These are phyloP conservation scores for Schizochytrium sp. DNA, from an alignment of 108 stramenopile genomes.

Conservation along the genomic window DNA sequence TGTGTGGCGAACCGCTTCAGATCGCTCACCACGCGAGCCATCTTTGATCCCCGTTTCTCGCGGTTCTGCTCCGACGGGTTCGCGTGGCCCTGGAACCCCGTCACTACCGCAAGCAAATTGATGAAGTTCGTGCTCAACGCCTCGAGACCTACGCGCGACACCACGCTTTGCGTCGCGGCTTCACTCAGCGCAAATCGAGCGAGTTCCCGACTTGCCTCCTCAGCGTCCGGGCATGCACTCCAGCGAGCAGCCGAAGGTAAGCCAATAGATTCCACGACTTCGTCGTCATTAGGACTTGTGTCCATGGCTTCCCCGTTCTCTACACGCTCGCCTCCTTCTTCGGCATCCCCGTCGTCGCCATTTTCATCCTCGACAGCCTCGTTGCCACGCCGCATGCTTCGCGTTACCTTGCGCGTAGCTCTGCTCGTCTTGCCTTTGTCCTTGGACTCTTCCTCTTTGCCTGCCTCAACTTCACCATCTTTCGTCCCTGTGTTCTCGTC, in stretches of 20 bases:
- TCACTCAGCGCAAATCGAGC: too few species aligned
- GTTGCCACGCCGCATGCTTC: background rate
- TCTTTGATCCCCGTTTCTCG: constrained; percentile 36
- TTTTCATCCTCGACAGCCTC: background rate
- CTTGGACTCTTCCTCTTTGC: too few species aligned
- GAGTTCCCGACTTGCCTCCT: too few species aligned
- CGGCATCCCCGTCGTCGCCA: background rate
- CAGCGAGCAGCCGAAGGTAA: too few species aligned
- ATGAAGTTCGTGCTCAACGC: background rate
- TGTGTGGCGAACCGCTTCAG: background rate
- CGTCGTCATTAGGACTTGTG: too few species aligned
- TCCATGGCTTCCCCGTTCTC: too few species aligned
- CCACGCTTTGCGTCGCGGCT: too few species aligned
- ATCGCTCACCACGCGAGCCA: constrained; percentile 20
- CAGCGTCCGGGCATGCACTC: too few species aligned
- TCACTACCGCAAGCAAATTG: constrained; percentile 31
- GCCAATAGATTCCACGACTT: too few species aligned
- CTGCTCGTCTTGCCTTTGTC: background rate
- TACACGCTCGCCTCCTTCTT: too few species aligned
- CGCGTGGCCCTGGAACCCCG: background rate
- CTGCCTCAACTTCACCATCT: too few species aligned
- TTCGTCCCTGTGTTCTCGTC: too few species aligned
- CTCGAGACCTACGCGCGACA: background rate
- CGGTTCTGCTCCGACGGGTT: constrained; percentile 33
- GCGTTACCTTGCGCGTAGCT: background rate